A percentile compares a stretch with the other conserved stretches of the same genome.
These are phyloP conservation scores for Tolypocladium cylindrosporum DNA, from an alignment of 2,329 filamentous ascomycete genomes.

Conservation along the genomic window DNA sequence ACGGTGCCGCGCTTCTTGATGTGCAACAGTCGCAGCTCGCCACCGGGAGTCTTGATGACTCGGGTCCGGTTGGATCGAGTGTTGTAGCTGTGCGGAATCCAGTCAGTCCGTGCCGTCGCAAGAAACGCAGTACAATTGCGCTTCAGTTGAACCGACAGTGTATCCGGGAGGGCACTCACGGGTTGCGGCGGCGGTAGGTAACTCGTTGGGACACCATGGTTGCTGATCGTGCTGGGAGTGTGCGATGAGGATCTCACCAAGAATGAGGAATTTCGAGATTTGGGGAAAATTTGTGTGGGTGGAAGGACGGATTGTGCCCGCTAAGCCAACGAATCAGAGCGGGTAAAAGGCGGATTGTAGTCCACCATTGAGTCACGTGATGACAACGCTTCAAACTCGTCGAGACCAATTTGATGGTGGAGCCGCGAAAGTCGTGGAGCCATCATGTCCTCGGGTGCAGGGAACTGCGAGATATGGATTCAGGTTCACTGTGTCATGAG, in stretches of 20 bases:
- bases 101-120: conserved; percentile 13
- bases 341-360: background rate
- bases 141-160: conserved; percentile 2
- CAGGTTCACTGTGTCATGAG: background rate
- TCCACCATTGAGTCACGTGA: background rate
- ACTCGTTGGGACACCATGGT: conserved; percentile 51
- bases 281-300: conserved; percentile 33
- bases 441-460: background rate
- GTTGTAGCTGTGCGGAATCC: conserved; percentile 66
- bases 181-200: conserved; percentile 68
- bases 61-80: conserved; percentile 95
- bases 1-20: conserved; percentile 99
- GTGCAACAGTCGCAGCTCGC: conserved; percentile 91
- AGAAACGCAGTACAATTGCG: conserved; percentile 1
- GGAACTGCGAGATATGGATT: background rate
- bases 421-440: background rate
- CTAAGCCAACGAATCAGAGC: conserved; percentile 26
- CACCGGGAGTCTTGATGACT: conserved; percentile 92
- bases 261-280: conserved; percentile 30
- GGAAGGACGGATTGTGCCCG: conserved; percentile 24
- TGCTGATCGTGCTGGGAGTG: conserved; percentile 30
- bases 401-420: background rate
- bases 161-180: conserved; percentile 44
- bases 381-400: background rate
- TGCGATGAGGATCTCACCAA: conserved; percentile 26